Evolutionary conservation across 2,329 filamentous ascomycete genomes (phyloP), one percentile per base, ranked within the genome.

Genomic region (Talaromyces verruculosus): DNA sequence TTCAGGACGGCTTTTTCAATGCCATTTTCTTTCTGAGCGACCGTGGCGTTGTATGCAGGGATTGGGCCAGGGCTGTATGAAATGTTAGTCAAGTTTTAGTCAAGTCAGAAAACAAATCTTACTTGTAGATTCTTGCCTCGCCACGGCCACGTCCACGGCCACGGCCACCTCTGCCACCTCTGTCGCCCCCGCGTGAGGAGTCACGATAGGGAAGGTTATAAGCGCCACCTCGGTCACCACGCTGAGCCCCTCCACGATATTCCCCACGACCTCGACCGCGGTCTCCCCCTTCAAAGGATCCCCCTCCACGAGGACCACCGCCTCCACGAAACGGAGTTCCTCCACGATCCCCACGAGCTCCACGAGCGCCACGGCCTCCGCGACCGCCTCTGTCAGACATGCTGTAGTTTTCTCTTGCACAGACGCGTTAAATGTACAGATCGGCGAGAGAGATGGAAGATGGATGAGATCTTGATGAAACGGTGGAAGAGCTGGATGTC

Each of bases 211-310:
- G 57, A 28, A 45, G 37, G 28, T 43, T 45, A 6, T 28, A 45
- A 30, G 25, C 35, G 17, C 39, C 60, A 4, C 57, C 64, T 30
- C 43, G 39, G 10, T n/a, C 35, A 37, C 51, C 61, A 45, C 61
- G 51, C 17, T 53, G 61, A 22, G 25, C 30, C 2, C 65, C 53
- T 39, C 65, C 63, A 49, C 63, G 43, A 17, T 47, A 19, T 17
- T 53, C 51, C 7, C 65, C 71, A 61, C 73, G 71, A 5, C 72
- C 71, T 55, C 74, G 69, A 35, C 61, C 53, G 22, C 61, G 41
- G 11, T 39, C 45, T 0, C 60, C 57, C 22, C 39, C 19, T 55
- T 30, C 43, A 8, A 30, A 19, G 11, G 25, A 17, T 6, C 45
- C 41, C 17, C 63, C 58, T 25, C 66, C 58, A 39, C 63, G 39